phyloP scores from a whole-genome alignment of 1,284 basidiomycete genomes.

The Pterulicium gracile region DNA sequence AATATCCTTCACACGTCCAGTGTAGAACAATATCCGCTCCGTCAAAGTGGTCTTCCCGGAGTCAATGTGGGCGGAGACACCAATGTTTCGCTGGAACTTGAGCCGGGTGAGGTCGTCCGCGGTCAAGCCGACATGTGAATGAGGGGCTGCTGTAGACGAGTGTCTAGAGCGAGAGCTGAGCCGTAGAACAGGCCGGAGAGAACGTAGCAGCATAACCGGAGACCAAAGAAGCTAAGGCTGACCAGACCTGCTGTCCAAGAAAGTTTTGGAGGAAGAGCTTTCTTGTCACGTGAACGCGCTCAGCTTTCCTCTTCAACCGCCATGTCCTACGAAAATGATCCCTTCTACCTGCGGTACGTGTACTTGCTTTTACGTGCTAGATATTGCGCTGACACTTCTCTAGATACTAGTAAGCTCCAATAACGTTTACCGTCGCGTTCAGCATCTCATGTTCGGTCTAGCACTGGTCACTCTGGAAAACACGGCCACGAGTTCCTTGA shows the following conservation, averaged over 20 bases:
- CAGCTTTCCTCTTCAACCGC: constrained; percentile 13
- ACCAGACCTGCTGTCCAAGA: neutral
- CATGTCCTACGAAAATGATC: constrained; percentile 54
- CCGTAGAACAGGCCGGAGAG: neutral
- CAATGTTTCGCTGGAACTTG: constrained; percentile 68
- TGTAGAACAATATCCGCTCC: constrained; percentile 96
- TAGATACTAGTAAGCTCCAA: constrained; percentile 71
- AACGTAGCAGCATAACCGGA: neutral
- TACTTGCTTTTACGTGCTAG: constrained; percentile 4
- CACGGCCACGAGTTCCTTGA: constrained; percentile 98
- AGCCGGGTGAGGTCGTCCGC: constrained; percentile 48
- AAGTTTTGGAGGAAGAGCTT: neutral
- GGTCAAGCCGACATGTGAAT: constrained; percentile 31
- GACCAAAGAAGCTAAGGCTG: neutral
- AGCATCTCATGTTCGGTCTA: constrained; percentile 25
- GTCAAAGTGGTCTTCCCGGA: constrained; percentile 98
- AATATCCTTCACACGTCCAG: constrained; percentile 91
- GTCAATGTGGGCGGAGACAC: constrained; percentile 89
- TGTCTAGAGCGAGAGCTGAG: constrained; percentile 2
- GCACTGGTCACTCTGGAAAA: constrained; percentile 91
- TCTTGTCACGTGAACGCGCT: neutral
- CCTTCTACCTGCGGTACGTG: constrained; percentile 75
- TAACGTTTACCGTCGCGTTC: no score
- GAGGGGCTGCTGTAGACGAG: constrained; percentile 18
- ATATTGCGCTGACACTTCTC: constrained; percentile 7